phyloP scores from a whole-genome alignment of 495 filamentous ascomycete genomes.

The Staphylotrichum tortipilum region DNA sequence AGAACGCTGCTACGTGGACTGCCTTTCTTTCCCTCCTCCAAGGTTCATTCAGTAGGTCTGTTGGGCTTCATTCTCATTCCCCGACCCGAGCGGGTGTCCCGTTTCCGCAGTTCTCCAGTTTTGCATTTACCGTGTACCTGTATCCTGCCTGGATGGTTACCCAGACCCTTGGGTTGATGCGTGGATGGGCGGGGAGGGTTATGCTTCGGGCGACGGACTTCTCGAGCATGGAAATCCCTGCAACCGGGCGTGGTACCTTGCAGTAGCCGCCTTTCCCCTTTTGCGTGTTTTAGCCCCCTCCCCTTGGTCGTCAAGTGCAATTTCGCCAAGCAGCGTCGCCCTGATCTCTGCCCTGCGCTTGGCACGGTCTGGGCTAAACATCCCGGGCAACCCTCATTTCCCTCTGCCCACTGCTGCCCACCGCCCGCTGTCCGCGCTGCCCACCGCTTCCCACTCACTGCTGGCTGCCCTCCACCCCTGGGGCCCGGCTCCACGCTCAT shows the following conservation, averaged over 20 bases:
- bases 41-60: too few relatives aligned
- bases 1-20: too few relatives aligned
- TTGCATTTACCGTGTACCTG: too few relatives aligned
- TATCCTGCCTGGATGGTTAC: background rate
- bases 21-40: too few relatives aligned
- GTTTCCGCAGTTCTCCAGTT: too few relatives aligned
- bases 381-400: constrained; percentile 29
- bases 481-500: constrained; percentile 16
- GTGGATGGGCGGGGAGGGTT: too few relatives aligned
- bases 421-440: too few relatives aligned
- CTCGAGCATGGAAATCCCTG: constrained; percentile 4
- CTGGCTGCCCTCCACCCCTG: constrained; percentile 6
- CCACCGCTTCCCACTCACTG: too few relatives aligned
- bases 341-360: constrained; percentile 8
- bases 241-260: constrained; percentile 18
- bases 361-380: constrained; percentile 17
- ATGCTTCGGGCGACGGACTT: background rate
- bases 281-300: constrained; percentile 4
- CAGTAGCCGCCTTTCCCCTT: constrained; percentile 15
- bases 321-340: constrained; percentile 26
- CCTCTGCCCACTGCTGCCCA: too few relatives aligned
- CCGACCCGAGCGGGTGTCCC: too few relatives aligned
- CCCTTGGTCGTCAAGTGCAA: constrained; percentile 16
- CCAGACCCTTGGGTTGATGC: background rate
- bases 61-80: too few relatives aligned